Base-by-base conservation (phyloP, 2,329 filamentous ascomycete species). In the Emmonsiellopsis sp. region DNA sequence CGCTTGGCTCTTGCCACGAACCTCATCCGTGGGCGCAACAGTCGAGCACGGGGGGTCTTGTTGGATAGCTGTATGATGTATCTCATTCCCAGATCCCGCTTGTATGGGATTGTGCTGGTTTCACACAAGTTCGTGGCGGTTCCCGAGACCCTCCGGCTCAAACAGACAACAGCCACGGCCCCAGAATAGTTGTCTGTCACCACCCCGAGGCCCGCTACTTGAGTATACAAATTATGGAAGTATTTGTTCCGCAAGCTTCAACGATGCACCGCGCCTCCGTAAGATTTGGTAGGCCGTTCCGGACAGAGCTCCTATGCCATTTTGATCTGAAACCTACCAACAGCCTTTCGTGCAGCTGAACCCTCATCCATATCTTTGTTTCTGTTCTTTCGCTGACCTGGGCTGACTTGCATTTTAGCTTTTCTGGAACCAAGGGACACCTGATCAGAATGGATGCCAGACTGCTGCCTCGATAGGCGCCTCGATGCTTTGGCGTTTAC, bases 101-200 rank as follows among this genome's bases (percentile, higher is more conserved):
- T n/a, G 50, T 16, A 40, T 52, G 40, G 32, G 11, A 38, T 37
- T 38, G 26, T 51, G 16, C 37, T 40, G 11, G 11, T 37, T 43
- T 20, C n/a, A 5, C 1, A 51, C n/a, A 45, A 52, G 41, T 41
- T 52, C 50, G 50, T 51, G 50, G 50, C 40, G 31, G 50, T 13
- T 44, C 50, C 42, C n/a, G 26, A 15, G 50, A 3, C 31, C 16
- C 16, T 32, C 15, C 38, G 46, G 10, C 38, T 13, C 15, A 49
- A 38, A 7, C 34, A 30, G 16, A 13, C 15, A 16, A 16, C 34
- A 38, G 16, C 34, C 46, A 16, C 31, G n/a, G n/a, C 13, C 13
- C 40, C 45, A 20, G 45, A 30, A 48, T 16, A 48, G 7, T n/a
- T 16, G 7, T 31, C 34, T 37, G 34, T 16, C 26, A 35, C 7